Percentiles rank a stretch among this genome's conserved stretches.
Conservation (phyloP, 805 yeast genomes). For the Grigorovia transvaalensis region DNA sequence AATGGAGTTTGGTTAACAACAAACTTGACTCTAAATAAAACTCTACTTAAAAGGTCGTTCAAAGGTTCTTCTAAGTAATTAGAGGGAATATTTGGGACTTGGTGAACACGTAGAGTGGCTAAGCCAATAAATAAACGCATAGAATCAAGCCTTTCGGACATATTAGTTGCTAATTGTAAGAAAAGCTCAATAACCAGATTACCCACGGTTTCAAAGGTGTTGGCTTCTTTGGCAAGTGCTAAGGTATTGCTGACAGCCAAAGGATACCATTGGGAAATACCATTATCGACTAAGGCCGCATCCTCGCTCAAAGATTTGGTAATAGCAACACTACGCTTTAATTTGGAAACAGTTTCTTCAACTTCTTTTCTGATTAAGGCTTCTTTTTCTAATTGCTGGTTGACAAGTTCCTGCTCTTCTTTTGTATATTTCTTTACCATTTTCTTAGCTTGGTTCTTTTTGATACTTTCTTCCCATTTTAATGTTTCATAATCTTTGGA, state of each 20-base stretch:
- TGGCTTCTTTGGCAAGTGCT: conserved; percentile 31
- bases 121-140: conserved; percentile 51
- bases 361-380: conserved; percentile 42
- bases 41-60: conserved; percentile 46
- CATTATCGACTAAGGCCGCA: conserved; percentile 49
- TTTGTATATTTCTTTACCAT: conserved; percentile 51
- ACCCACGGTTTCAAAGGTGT: conserved; percentile 33
- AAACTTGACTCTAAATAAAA: conserved; percentile 66
- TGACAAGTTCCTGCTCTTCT: conserved; percentile 61
- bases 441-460: conserved; percentile 56
- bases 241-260: conserved; percentile 45
- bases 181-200: conserved; percentile 39
- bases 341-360: conserved; percentile 26
- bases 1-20: conserved; percentile 63
- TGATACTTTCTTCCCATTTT: conserved; percentile 82
- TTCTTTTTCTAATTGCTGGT: conserved; percentile 57
- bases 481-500: conserved; percentile 74
- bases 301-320: conserved; percentile 44
- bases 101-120: conserved; percentile 52
- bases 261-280: conserved; percentile 61
- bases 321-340: conserved; percentile 43
- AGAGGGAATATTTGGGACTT: conserved; percentile 36
- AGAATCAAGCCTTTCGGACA: conserved; percentile 42
- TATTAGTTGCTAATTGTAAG: conserved; percentile 42
- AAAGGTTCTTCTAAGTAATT: conserved; percentile 42